Evolutionary conservation across 495 filamentous ascomycete genomes (phyloP).

Genomic region (Oidiodendron maius): DNA sequence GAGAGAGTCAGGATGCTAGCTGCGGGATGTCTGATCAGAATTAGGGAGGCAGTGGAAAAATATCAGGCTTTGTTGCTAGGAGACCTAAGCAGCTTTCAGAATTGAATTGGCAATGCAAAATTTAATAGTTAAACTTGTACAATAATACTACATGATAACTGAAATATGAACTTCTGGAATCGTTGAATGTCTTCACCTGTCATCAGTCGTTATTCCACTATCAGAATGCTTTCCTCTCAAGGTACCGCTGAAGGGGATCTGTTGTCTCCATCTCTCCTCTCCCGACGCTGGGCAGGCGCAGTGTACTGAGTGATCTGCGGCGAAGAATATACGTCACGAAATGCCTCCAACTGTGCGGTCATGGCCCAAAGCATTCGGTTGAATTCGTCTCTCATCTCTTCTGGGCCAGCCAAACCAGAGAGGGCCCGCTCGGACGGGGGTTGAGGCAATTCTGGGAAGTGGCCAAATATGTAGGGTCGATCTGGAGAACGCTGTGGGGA

Average conservation of each 20-base stretch:
- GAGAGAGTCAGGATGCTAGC: slow-evolving; percentile 63
- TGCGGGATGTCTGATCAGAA: slow-evolving; percentile 74
- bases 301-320: neutral
- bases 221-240: neutral
- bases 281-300: neutral
- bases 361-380: slow-evolving; percentile 3
- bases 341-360: slow-evolving; percentile 6
- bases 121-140: too few species aligned
- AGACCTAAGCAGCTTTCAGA: slow-evolving; percentile 46
- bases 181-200: too few species aligned
- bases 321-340: slow-evolving; percentile 5
- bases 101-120: too few species aligned
- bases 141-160: too few species aligned
- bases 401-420: neutral
- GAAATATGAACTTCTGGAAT: too few species aligned
- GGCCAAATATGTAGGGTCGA: slow-evolving; percentile 4
- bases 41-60: slow-evolving; percentile 74
- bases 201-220: too few species aligned
- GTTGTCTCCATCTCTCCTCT: neutral
- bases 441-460: slow-evolving; percentile 6
- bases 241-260: neutral
- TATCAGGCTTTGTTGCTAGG: slow-evolving; percentile 65
- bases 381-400: slow-evolving; percentile 2
- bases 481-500: neutral
- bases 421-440: neutral